These are phyloP conservation scores for Rhizopus arrhizus DNA, from an alignment of 371 early-diverging fungal genomes.

Conservation along the genomic window DNA sequence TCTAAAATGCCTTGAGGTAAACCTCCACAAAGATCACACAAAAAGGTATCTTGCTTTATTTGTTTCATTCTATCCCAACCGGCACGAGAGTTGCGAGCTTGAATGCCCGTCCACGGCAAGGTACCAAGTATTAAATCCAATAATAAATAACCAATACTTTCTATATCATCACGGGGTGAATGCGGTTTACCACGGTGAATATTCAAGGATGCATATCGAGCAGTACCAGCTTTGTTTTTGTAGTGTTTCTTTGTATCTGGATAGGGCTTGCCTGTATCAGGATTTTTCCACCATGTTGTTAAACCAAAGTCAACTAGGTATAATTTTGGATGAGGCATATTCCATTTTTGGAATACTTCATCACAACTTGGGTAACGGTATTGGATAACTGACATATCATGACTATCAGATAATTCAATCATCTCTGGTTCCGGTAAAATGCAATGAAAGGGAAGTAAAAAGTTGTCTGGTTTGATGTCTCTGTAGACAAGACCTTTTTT, in stretches of 20 bases:
- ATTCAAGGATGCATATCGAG: conserved; percentile 64
- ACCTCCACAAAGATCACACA: conserved; percentile 60
- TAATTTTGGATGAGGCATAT: conserved; percentile 28
- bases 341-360: conserved; percentile 33
- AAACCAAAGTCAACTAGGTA: conserved; percentile 65
- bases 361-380: conserved; percentile 28
- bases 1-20: conserved; percentile 60
- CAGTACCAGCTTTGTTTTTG: conserved; percentile 63
- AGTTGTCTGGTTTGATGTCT: conserved; percentile 97
- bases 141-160: conserved; percentile 62
- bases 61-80: conserved; percentile 68
- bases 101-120: conserved; percentile 67
- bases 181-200: conserved; percentile 63
- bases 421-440: conserved; percentile 35
- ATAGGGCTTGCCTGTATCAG: conserved; percentile 43
- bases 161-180: conserved; percentile 64
- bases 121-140: conserved; percentile 59
- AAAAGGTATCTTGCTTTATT: conserved; percentile 54
- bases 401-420: conserved; percentile 23
- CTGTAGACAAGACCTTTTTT: conserved; percentile 80
- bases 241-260: conserved; percentile 44
- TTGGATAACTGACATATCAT: conserved; percentile 19
- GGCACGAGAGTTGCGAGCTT: conserved; percentile 55
- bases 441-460: conserved; percentile 64
- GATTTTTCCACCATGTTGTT: conserved; percentile 52